phyloP scores from a whole-genome alignment of 371 early-diverging fungal species.

The Mucor racemosus region DNA sequence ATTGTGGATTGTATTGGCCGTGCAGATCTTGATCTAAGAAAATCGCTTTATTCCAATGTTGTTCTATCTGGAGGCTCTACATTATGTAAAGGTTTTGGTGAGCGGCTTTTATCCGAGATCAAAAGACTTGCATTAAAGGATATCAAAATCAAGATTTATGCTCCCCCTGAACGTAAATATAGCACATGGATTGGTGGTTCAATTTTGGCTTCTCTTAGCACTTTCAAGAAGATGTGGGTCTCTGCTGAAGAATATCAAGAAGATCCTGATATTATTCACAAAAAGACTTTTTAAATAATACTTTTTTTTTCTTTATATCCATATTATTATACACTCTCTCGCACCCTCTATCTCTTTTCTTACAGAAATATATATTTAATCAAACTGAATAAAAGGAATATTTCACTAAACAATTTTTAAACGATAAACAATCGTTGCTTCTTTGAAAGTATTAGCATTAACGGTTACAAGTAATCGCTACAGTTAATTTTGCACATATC shows the following conservation, averaged over 20 bases:
- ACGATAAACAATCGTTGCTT: too few species aligned
- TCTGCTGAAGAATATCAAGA: constrained; percentile 86
- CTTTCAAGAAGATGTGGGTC: constrained; percentile 84
- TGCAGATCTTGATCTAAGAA: constrained; percentile 91
- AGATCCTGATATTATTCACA: constrained; percentile 83
- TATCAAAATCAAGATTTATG: constrained; percentile 94
- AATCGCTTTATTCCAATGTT: constrained; percentile 84
- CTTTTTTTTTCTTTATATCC: constrained; percentile 18
- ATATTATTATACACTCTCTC: constrained; percentile 1
- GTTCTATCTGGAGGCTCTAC: constrained; percentile 96
- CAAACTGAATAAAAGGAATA: not conserved
- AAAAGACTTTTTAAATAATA: constrained; percentile 68
- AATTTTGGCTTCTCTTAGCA: constrained; percentile 84
- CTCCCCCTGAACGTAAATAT: constrained; percentile 97
- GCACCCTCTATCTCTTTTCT: not conserved
- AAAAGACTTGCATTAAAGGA: constrained; percentile 84
- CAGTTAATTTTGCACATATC: too few species aligned
- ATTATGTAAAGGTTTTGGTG: constrained; percentile 62
- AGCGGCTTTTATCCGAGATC: constrained; percentile 89
- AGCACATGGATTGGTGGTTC: constrained; percentile 98
- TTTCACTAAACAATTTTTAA: not conserved
- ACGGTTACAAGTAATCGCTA: too few species aligned
- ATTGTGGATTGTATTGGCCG: constrained; percentile 88
- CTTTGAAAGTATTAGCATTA: too few species aligned
- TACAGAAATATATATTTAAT: constrained; percentile 3